phyloP scores from a whole-genome alignment of 768 basidiomycete genomes.

The Trametes cubensis region DNA sequence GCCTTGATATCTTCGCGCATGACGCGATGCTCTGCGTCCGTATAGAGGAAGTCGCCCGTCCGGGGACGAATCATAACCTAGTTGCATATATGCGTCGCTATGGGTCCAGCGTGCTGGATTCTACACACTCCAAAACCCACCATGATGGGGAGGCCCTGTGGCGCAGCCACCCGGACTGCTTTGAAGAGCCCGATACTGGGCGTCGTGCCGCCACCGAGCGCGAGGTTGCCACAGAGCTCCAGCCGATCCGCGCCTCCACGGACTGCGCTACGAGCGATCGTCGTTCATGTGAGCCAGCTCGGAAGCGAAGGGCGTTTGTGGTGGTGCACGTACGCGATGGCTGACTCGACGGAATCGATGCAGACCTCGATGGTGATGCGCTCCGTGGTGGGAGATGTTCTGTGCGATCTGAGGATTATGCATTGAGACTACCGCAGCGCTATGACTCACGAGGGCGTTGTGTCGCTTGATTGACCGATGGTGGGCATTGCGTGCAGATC shows the following conservation, averaged over 20 bases:
- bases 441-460: not conserved
- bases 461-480: too few relatives aligned
- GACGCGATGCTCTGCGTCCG: constrained; percentile 62
- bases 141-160: constrained; percentile 62
- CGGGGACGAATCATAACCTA: constrained; percentile 84
- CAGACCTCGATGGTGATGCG: constrained; percentile 47
- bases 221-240: constrained; percentile 74
- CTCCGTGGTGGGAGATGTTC: constrained; percentile 3
- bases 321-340: constrained; percentile 53
- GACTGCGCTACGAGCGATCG: constrained; percentile 53
- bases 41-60: constrained; percentile 78
- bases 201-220: constrained; percentile 78
- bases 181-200: constrained; percentile 76
- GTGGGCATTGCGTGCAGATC: too few relatives aligned
- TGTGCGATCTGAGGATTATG: not conserved
- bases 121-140: constrained; percentile 36
- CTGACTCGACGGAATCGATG: constrained; percentile 76
- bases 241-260: constrained; percentile 72
- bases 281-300: not conserved
- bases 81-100: not conserved
- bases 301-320: not conserved
- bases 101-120: too few relatives aligned
- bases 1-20: constrained; percentile 74
- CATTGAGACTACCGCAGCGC: not conserved
- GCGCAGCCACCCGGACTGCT: constrained; percentile 51